phyloP scores from a whole-genome alignment of 1,139 yeast genomes.

The Geotrichum siamense region DNA sequence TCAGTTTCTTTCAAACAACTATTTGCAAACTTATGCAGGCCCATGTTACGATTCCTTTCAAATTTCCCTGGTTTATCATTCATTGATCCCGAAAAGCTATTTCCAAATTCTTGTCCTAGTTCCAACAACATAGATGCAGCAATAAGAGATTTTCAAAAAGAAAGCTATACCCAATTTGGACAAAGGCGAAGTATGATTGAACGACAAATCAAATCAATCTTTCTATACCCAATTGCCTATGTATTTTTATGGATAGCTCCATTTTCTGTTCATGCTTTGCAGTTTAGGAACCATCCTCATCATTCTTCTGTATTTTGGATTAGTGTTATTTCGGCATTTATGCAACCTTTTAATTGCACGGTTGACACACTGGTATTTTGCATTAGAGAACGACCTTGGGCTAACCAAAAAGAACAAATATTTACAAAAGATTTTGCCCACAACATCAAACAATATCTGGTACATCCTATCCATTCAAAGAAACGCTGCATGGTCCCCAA shows the following conservation, averaged over 20 bases:
- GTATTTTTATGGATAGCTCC: conserved; percentile 81
- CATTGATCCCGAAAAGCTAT: conserved; percentile 15
- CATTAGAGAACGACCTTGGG: conserved; percentile 74
- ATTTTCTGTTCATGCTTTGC: conserved; percentile 58
- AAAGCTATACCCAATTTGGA: conserved; percentile 52
- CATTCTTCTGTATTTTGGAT: conserved; percentile 53
- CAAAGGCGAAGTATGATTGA: conserved; percentile 58
- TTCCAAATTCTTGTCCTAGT: background rate
- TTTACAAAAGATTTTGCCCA: conserved; percentile 15
- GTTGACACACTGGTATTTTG: conserved; percentile 71
- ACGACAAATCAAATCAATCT: conserved; percentile 71
- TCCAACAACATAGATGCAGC: conserved; percentile 10
- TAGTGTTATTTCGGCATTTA: conserved; percentile 58
- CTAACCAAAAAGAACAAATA: conserved; percentile 8
- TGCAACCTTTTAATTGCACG: conserved; percentile 74
- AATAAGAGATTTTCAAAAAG: conserved; percentile 43
- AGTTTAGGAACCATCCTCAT: conserved; percentile 32
- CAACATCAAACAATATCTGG: background rate
- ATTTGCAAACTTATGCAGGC: background rate
- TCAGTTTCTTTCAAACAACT: too few relatives aligned
- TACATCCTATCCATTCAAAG: background rate
- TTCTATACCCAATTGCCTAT: conserved; percentile 79
- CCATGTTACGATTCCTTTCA: conserved; percentile 17
- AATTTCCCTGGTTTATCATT: conserved; percentile 29
- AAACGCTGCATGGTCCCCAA: background rate